A percentile compares a stretch with the other conserved stretches of the same genome.
phyloP scores from a whole-genome alignment of 495 filamentous ascomycete species.

The Daldinia decipiens region DNA sequence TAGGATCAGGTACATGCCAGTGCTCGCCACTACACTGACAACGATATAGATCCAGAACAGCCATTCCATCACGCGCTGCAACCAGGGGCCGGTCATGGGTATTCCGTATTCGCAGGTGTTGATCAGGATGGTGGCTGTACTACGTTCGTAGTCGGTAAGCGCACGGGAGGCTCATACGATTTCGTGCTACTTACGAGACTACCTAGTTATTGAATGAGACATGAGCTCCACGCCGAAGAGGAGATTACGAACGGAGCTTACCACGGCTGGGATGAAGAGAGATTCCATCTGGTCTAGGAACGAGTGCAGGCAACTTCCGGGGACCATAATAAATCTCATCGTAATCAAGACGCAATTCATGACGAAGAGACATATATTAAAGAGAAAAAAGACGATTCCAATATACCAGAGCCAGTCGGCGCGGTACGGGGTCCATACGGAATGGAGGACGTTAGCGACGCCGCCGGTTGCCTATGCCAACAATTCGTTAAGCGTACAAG shows the following conservation, averaged over 20 bases:
- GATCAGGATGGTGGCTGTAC: conserved; percentile 78
- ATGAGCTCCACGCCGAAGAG: neutral
- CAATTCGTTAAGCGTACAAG: conserved; percentile 2
- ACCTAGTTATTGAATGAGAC: conserved; percentile 47
- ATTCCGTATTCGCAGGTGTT: conserved; percentile 84
- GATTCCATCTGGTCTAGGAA: conserved; percentile 83
- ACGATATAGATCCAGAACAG: conserved; percentile 80
- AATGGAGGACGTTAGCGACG: conserved; percentile 79
- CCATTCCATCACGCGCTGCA: conserved; percentile 67
- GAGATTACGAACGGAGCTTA: conserved; percentile 54
- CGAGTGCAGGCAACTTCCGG: conserved; percentile 75
- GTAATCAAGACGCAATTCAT: conserved; percentile 74
- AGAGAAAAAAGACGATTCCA: conserved; percentile 76
- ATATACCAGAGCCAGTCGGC: conserved; percentile 76
- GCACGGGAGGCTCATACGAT: no score
- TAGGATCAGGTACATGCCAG: conserved; percentile 77
- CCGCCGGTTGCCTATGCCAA: conserved; percentile 75
- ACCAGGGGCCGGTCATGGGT: conserved; percentile 72
- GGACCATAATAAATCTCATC: conserved; percentile 74
- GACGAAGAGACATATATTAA: conserved; percentile 78
- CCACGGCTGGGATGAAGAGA: conserved; percentile 78
- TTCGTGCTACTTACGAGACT: conserved; percentile 52
- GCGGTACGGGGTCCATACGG: conserved; percentile 70
- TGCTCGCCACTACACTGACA: conserved; percentile 70
- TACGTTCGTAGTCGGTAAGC: conserved; percentile 30